Conservation (phyloP, 2,329 filamentous ascomycete genomes). For the Ascochyta lentis region DNA sequence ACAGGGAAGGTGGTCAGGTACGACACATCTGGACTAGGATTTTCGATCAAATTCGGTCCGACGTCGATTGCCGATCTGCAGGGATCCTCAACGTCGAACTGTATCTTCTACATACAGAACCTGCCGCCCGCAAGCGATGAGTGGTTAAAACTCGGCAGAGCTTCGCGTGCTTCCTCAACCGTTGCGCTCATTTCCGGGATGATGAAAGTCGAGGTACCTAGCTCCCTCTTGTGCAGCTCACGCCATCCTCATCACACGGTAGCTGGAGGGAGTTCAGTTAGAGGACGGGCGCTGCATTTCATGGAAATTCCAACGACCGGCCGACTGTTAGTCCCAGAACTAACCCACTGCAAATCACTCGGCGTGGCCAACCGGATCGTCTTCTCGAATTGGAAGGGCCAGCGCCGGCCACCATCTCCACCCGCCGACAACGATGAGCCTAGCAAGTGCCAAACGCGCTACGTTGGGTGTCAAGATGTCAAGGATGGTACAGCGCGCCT, state of each 20-base stretch:
- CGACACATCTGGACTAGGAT: constrained; percentile 3
- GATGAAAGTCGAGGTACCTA: background rate
- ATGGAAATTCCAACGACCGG: background rate
- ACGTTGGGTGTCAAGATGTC: constrained; percentile 17
- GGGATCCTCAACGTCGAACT: constrained; percentile 4
- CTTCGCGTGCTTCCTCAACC: background rate
- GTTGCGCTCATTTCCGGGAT: background rate
- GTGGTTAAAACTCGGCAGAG: constrained; percentile 1
- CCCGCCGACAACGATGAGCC: constrained; percentile 12
- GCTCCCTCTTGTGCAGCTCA: constrained; percentile 4
- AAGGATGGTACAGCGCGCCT: constrained; percentile 2
- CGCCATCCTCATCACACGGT: background rate
- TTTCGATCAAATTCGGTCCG: constrained; percentile 14
- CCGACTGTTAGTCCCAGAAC: constrained; percentile 3
- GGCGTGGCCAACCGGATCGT: constrained; percentile 1
- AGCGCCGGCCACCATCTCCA: constrained; percentile 6
- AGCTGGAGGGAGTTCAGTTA: constrained; percentile 9
- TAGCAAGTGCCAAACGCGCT: constrained; percentile 12
- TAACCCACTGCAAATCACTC: background rate
- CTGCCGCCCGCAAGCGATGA: background rate
- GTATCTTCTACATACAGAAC: background rate
- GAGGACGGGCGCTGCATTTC: background rate
- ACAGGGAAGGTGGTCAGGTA: constrained; percentile 9
- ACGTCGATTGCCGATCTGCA: constrained; percentile 10
- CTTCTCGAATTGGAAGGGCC: background rate